Evolutionary conservation across 2,329 filamentous ascomycete genomes (phyloP).

Genomic region (Aspergillus brunneoviolaceus): DNA sequence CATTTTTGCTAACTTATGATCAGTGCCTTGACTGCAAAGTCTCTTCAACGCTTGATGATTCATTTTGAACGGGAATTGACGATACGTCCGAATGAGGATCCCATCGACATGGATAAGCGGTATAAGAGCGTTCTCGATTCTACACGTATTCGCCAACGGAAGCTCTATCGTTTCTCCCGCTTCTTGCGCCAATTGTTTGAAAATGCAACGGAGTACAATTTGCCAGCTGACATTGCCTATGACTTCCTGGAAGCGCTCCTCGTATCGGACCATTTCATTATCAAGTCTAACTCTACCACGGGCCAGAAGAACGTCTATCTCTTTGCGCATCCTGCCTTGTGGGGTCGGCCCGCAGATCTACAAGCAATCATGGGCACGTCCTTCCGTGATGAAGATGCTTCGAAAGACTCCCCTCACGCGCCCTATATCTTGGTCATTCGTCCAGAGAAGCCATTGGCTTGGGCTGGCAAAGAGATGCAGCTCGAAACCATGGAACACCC

Average conservation of each 20-base stretch:
- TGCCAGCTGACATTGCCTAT: slow-evolving; percentile 67
- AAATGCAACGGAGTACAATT: slow-evolving; percentile 92
- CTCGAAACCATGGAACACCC: slow-evolving; percentile 73
- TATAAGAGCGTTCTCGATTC: slow-evolving; percentile 96
- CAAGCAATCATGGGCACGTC: slow-evolving; percentile 80
- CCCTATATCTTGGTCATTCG: slow-evolving; percentile 83
- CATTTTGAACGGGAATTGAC: slow-evolving; percentile 93
- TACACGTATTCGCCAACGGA: slow-evolving; percentile 90
- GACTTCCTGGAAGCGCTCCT: slow-evolving; percentile 79
- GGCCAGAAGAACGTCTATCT: slow-evolving; percentile 77
- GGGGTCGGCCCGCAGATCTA: slow-evolving; percentile 74
- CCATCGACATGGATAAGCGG: slow-evolving; percentile 88
- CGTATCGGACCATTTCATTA: slow-evolving; percentile 80
- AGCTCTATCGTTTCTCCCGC: slow-evolving; percentile 91
- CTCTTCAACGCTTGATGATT: slow-evolving; percentile 78
- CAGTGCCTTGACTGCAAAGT: slow-evolving; percentile 84
- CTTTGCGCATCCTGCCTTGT: slow-evolving; percentile 78
- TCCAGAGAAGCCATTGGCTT: slow-evolving; percentile 74
- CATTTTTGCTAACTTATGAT: slow-evolving; percentile 25
- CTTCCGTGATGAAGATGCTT: slow-evolving; percentile 66
- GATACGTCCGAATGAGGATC: slow-evolving; percentile 77
- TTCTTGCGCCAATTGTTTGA: slow-evolving; percentile 92
- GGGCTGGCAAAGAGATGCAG: slow-evolving; percentile 75
- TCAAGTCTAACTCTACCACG: slow-evolving; percentile 65
- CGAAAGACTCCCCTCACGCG: slow-evolving; percentile 69